A percentile compares a stretch with the other conserved stretches of the same genome.
phyloP scores from a whole-genome alignment of 2,329 filamentous ascomycete genomes.

The Stemphylium vesicarium region DNA sequence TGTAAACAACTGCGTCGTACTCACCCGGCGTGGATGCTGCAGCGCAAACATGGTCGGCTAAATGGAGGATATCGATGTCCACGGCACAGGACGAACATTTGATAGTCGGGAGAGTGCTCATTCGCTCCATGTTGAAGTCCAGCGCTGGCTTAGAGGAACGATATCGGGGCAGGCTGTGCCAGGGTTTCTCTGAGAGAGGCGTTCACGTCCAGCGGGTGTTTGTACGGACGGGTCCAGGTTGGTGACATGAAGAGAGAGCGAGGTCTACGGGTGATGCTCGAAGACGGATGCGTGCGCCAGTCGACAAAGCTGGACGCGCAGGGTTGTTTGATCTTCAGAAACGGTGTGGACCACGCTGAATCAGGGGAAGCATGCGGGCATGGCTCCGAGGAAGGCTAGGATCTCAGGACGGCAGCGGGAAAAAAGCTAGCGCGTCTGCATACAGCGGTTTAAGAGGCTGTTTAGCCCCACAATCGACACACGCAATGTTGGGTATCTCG shows the following conservation, averaged over 20 bases:
- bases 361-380: slow-evolving; percentile 40
- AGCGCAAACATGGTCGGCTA: slow-evolving; percentile 83
- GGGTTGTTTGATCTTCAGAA: slow-evolving; percentile 38
- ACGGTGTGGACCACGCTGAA: slow-evolving; percentile 35
- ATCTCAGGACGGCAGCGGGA: slow-evolving; percentile 42
- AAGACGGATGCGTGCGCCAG: slow-evolving; percentile 29
- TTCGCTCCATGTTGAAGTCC: slow-evolving; percentile 34
- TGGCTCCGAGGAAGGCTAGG: slow-evolving; percentile 37
- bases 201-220: slow-evolving; percentile 24
- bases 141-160: slow-evolving; percentile 4
- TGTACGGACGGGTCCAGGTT: slow-evolving; percentile 21
- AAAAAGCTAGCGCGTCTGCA: slow-evolving; percentile 34
- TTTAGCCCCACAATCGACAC: slow-evolving; percentile 40
- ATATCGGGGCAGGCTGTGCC: slow-evolving; percentile 13
- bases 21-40: slow-evolving; percentile 51
- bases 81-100: slow-evolving; percentile 50
- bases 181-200: slow-evolving; percentile 3
- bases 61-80: slow-evolving; percentile 81
- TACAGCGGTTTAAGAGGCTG: slow-evolving; percentile 32
- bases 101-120: slow-evolving; percentile 46
- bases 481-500: slow-evolving; percentile 43
- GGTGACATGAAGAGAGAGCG: slow-evolving; percentile 34
- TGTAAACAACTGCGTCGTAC: slow-evolving; percentile 37
- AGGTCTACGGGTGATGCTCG: slow-evolving; percentile 20
- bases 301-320: slow-evolving; percentile 31